Base-by-base conservation (phyloP, 139 green algal genomes). In the Tetradesmus obliquus region DNA sequence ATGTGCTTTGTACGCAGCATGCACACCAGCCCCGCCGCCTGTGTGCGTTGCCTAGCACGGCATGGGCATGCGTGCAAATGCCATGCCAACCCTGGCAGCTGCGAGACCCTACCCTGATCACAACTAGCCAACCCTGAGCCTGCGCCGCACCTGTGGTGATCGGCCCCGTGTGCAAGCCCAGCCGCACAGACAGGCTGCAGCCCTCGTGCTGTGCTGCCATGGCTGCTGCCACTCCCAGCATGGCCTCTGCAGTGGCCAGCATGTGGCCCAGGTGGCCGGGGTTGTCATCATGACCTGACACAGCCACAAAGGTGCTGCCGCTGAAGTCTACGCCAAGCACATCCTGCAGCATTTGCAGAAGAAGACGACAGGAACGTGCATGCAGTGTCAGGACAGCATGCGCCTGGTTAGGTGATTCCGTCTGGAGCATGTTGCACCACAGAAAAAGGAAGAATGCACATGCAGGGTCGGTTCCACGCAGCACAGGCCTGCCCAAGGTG, bases 251-350 rank as follows among this genome's bases (percentile, higher is more conserved):
- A 22, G 72, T 55, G 5, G 13, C 5, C 10, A 92, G 53, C 3
- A 92, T 92, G 62, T 82, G 81, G 12, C 62, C 19, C 53, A 89
- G 20, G 55, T 92, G 89, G 3, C n/a, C 12, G 3, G 81, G 22
- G n/a, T 92, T 84, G 82, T 92, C 89, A 58, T 92, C 89, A 58
- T 92, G 89, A 3, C 89, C 89, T 54, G 89, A 92, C 7, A 92
- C 89, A 2, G 89, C 89, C 57, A 92, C 89, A 74, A 85, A 92
- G 51, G 89, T 89, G 51, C 62, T 85, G 60, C 89, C 89, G 24
- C 66, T 86, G 22, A 92, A 92, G 66, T 92, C 89, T 3, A 92
- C 89, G 4, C 89, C 89, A 12, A 92, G 69, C 4, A 82, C 89
- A 5, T 82, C 89, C 81, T 91, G 57, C 54, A 74, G 20, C 13